These are phyloP conservation scores for Microglena sp. DNA, from an alignment of 139 green algal species.

Conservation along the genomic window DNA sequence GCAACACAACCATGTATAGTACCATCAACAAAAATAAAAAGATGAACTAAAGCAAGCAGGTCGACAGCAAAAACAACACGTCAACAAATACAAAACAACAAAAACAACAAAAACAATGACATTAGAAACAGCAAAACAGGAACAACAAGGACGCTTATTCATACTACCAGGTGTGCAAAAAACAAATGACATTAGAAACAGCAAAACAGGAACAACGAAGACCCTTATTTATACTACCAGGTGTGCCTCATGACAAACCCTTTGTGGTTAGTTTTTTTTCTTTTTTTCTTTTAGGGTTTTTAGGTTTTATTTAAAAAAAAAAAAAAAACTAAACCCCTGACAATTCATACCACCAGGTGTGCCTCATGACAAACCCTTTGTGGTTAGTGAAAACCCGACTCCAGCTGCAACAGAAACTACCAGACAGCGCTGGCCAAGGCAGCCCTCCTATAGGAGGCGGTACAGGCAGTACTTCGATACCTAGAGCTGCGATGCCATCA, in stretches of 20 bases:
- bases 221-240: slow-evolving; percentile 16
- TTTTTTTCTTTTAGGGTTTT: background rate
- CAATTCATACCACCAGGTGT: slow-evolving; percentile 42
- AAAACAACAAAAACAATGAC: no score
- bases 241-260: slow-evolving; percentile 84
- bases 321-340: background rate
- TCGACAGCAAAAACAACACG: no score
- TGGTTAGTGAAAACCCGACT: slow-evolving; percentile 92
- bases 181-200: no score
- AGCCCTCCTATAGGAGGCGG: background rate
- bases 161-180: no score
- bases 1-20: no score
- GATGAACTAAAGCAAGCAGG: no score
- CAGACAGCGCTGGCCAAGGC: background rate
- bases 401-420: slow-evolving; percentile 62
- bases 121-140: no score
- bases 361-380: slow-evolving; percentile 81
- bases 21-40: no score
- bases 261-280: slow-evolving; percentile 72
- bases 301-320: background rate
- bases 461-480: background rate
- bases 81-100: no score
- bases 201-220: background rate
- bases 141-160: no score
- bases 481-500: background rate